Evolutionary conservation across 2,329 filamentous ascomycete species (phyloP).

Genomic region (Aureobasidium sp.): DNA sequence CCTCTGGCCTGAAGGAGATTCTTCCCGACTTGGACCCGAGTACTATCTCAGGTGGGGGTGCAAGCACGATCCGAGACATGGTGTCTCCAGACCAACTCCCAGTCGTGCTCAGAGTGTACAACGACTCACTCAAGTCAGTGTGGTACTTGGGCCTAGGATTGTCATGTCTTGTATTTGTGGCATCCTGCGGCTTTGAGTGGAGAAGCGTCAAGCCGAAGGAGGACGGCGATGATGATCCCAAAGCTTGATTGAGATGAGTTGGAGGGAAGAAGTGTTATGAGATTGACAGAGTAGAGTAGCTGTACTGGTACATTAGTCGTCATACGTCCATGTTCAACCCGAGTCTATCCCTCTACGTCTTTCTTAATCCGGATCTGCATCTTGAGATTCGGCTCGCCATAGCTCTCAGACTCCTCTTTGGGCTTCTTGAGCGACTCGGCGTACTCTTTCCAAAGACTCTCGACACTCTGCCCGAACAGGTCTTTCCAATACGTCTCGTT

Average conservation of each 20-base stretch:
- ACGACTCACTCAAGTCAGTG: conserved; percentile 47
- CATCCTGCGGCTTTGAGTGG: conserved; percentile 52
- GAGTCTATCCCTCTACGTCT: background rate
- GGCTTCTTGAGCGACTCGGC: conserved; percentile 39
- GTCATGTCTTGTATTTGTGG: conserved; percentile 45
- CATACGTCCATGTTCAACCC: no score
- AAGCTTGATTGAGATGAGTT: background rate
- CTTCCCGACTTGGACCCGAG: conserved; percentile 32
- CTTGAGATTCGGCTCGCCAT: conserved; percentile 18
- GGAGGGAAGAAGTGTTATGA: background rate
- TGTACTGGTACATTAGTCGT: background rate
- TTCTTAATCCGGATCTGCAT: conserved; percentile 11
- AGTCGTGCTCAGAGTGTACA: conserved; percentile 54
- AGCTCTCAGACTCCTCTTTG: conserved; percentile 12
- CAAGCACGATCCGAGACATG: conserved; percentile 49
- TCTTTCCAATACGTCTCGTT: conserved; percentile 60
- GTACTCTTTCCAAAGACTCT: conserved; percentile 71
- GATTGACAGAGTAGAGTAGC: background rate
- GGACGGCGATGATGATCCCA: background rate
- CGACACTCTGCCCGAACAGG: conserved; percentile 59
- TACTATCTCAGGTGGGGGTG: conserved; percentile 37
- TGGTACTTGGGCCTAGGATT: conserved; percentile 53
- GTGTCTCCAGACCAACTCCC: conserved; percentile 44
- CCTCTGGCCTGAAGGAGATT: conserved; percentile 31
- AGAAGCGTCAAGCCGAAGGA: conserved; percentile 39